Conservation (phyloP, 106 monocot genomes). For the Posidonia australis region DNA sequence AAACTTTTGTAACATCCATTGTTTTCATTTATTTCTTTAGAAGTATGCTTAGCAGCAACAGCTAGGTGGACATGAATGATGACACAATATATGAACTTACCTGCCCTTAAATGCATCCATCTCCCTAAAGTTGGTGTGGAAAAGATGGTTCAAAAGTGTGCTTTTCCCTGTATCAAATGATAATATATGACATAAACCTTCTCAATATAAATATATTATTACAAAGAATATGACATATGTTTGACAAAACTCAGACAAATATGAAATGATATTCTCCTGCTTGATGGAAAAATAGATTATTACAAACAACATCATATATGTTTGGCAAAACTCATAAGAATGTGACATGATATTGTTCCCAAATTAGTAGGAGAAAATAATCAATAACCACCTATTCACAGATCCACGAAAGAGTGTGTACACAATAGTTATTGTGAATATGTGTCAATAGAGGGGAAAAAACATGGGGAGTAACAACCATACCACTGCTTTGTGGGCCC, state of each 20-base stretch:
- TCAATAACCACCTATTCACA: not conserved
- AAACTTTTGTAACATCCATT: too few species aligned
- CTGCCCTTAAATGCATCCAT: constrained; percentile 93
- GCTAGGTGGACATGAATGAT: too few species aligned
- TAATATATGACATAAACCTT: not conserved
- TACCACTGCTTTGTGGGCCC: constrained; percentile 81
- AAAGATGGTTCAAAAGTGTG: constrained; percentile 87
- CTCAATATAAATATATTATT: not conserved
- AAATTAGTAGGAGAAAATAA: not conserved
- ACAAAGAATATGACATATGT: not conserved
- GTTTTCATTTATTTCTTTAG: too few species aligned
- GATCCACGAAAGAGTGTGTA: not conserved
- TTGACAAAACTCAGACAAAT: too few species aligned
- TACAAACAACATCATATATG: too few species aligned
- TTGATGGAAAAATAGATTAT: too few species aligned
- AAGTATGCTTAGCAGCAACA: too few species aligned
- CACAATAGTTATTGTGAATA: not conserved
- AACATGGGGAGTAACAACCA: not conserved
- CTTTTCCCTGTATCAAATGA: constrained; percentile 57
- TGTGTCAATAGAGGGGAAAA: not conserved
- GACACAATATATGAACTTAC: constrained; percentile 22
- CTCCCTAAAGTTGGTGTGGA: constrained; percentile 70
- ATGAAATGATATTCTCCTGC: too few species aligned
- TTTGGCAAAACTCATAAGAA: too few species aligned
- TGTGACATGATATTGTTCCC: too few species aligned